phyloP scores from a whole-genome alignment of 2,329 filamentous ascomycete species.

The Calycina herbarum region DNA sequence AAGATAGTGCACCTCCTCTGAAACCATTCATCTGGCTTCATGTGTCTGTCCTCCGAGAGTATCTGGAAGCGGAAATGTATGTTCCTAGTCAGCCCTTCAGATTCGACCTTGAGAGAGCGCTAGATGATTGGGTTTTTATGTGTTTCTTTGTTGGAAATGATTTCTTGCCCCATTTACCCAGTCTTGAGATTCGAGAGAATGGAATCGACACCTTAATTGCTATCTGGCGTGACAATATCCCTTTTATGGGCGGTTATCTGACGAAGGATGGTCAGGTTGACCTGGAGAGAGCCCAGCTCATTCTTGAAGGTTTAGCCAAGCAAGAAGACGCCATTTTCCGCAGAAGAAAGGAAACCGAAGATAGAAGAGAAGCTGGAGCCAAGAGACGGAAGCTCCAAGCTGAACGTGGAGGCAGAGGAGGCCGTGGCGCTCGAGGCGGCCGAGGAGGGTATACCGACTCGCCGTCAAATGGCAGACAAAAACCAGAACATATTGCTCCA shows the following conservation, averaged over 20 bases:
- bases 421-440: slow-evolving; percentile 38
- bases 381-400: slow-evolving; percentile 77
- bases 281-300: slow-evolving; percentile 80
- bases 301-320: slow-evolving; percentile 82
- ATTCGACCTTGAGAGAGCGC: slow-evolving; percentile 89
- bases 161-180: slow-evolving; percentile 95
- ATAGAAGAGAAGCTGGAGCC: slow-evolving; percentile 75
- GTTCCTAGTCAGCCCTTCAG: slow-evolving; percentile 80
- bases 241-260: slow-evolving; percentile 90
- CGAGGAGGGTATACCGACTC: slow-evolving; percentile 33
- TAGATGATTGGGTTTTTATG: slow-evolving; percentile 99
- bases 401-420: slow-evolving; percentile 41
- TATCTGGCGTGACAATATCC: slow-evolving; percentile 95
- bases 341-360: slow-evolving; percentile 81
- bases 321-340: slow-evolving; percentile 94
- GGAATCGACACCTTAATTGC: slow-evolving; percentile 94
- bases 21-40: slow-evolving; percentile 99
- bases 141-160: slow-evolving; percentile 99
- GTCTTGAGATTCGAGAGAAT: slow-evolving; percentile 93
- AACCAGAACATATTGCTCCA: slow-evolving; percentile 37
- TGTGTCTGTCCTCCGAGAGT: slow-evolving; percentile 87
- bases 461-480: slow-evolving; percentile 32
- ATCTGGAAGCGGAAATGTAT: slow-evolving; percentile 84
- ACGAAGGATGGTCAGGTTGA: slow-evolving; percentile 95
- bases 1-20: slow-evolving; percentile 65